Conservation (phyloP, 208 protist genomes). For the Leishmania mexicana region DNA sequence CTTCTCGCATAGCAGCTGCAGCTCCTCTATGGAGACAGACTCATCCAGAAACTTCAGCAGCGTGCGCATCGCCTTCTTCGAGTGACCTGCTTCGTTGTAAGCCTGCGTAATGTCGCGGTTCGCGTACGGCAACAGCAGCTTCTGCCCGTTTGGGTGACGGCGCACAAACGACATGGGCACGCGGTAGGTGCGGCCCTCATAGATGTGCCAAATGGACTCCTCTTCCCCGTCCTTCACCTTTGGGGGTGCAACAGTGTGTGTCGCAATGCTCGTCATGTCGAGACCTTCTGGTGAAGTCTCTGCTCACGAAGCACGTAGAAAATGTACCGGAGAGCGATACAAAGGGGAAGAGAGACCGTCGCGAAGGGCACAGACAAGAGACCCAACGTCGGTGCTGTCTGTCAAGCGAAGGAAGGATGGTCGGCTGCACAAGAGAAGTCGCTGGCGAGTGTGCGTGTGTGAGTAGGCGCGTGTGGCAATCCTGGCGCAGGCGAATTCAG, state of each 20-base stretch:
- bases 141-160: conserved; percentile 27
- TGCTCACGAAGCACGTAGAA: background rate
- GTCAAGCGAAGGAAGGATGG: background rate
- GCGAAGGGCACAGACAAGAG: background rate
- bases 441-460: background rate
- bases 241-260: background rate
- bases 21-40: conserved; percentile 6
- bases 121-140: conserved; percentile 29
- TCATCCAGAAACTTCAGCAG: conserved; percentile 9
- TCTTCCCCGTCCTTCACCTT: background rate
- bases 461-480: background rate
- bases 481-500: background rate
- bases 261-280: background rate
- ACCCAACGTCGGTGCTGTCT: background rate
- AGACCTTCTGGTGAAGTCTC: background rate
- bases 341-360: background rate
- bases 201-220: conserved; percentile 22
- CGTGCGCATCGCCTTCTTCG: conserved; percentile 16
- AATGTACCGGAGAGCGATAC: background rate
- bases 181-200: conserved; percentile 22
- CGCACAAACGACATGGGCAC: conserved; percentile 30
- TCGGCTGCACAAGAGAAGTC: background rate
- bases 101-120: conserved; percentile 36
- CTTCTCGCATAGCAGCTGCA: conserved; percentile 10
- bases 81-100: conserved; percentile 24